Evolutionary conservation across 164 flowering plant genomes (phyloP).

Genomic region (Berberis thunbergii): DNA sequence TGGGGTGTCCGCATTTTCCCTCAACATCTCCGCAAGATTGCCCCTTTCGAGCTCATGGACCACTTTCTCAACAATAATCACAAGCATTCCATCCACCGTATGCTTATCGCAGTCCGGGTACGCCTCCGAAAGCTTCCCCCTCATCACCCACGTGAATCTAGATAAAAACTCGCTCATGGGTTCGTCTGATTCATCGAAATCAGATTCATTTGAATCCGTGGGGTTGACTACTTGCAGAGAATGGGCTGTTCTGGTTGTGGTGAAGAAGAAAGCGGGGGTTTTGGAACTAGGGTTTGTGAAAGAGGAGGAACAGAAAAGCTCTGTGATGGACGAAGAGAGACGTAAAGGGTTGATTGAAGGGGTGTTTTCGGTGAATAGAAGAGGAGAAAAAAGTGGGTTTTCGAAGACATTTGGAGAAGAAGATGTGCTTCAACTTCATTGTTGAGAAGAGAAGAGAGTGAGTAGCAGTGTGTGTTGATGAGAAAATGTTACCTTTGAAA

Average conservation of each 20-base stretch:
- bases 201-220: constrained; percentile 9
- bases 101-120: constrained; percentile 54
- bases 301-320: no score
- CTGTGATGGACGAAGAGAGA: no score
- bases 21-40: constrained; percentile 33
- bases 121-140: constrained; percentile 45
- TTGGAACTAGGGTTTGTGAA: constrained; percentile 6
- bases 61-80: constrained; percentile 58
- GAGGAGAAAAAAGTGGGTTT: no score
- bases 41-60: constrained; percentile 66
- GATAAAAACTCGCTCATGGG: constrained; percentile 73
- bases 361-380: no score
- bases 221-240: constrained; percentile 17
- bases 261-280: constrained; percentile 4
- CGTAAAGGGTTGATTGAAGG: no score
- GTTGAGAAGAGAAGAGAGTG: no score
- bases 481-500: no score
- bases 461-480: no score
- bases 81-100: constrained; percentile 68
- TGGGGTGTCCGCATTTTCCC: constrained; percentile 12
- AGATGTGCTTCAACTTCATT: no score
- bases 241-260: constrained; percentile 16
- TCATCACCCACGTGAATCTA: constrained; percentile 71
- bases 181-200: constrained; percentile 21
- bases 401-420: no score